Evolutionary conservation across 495 filamentous ascomycete genomes (phyloP), one percentile per base, ranked within the genome.

Genomic region (Astrothelium macrocarpum): DNA sequence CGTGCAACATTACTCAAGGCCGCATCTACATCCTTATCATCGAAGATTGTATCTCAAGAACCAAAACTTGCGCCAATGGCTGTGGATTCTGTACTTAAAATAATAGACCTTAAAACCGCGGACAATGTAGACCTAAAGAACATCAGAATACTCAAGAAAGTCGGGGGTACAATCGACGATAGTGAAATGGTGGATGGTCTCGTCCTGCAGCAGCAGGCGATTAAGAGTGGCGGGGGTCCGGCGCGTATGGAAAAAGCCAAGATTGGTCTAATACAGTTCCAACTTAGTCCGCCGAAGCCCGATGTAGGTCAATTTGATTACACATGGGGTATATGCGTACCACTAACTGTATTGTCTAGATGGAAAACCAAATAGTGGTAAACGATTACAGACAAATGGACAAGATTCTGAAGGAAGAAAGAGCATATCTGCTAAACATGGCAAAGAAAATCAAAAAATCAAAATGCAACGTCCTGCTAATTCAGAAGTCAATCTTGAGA

Each of bases 341-440:
- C 9, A 20, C 32, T 59, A 14, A 63, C 10, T 36, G 11, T 29
- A 65, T 23, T 0, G 4, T 25, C 16, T 66, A 94, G 88, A 97
- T 98, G 94, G 94, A 98, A 76, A 98, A 98, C 78, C 91, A 94
- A 76, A 96, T 98, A 68, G 87, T 95, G 10, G 94, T 98, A 58
- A 97, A 98, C 76, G 94, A 98, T 80, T 98, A 98, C 82, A 83
- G 94, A 64, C 94, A 98, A 77, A 98, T 98, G 94, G 94, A 98
- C 78, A 98, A 97, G 82, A 98, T 98, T 68, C 82, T 98, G 62
- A 98, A 98, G 77, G 94, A 98, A 78, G 94, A 98, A 80, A 90
- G 95, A 64, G 90, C 91, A 64, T 98, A 98, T 77, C 82, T 98
- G 64, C 85, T 98, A 53, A 96, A 97, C 78, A 90, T 98, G 85